A percentile compares a stretch with the other conserved stretches of the same genome.
Evolutionary conservation across 2,329 filamentous ascomycete genomes (phyloP).

Genomic region (Calonectria montana): DNA sequence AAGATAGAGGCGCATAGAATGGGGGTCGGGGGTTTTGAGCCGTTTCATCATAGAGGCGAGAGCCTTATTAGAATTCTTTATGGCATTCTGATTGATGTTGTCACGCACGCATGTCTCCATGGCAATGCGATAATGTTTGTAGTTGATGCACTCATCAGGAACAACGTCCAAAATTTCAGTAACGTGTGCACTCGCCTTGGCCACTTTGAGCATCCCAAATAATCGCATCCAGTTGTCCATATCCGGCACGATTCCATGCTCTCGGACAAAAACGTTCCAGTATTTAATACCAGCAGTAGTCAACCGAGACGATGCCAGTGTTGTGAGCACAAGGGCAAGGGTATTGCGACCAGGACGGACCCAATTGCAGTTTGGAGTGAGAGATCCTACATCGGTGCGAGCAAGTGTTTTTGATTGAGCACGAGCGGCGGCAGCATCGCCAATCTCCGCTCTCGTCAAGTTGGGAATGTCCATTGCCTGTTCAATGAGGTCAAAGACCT

Average conservation of each 20-base stretch:
- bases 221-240: constrained; percentile 75
- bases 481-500: constrained; percentile 80
- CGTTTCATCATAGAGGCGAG: constrained; percentile 70
- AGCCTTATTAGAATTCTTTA: constrained; percentile 73
- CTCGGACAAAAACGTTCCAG: constrained; percentile 77
- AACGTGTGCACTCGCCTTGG: constrained; percentile 72
- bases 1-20: constrained; percentile 66
- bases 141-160: constrained; percentile 55
- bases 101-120: constrained; percentile 81
- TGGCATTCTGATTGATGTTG: constrained; percentile 77
- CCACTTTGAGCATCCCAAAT: constrained; percentile 73
- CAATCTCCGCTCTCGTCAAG: constrained; percentile 47
- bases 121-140: constrained; percentile 75
- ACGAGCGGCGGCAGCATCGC: constrained; percentile 15
- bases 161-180: constrained; percentile 69
- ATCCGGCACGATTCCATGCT: constrained; percentile 76
- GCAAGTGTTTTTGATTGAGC: constrained; percentile 15
- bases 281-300: constrained; percentile 76
- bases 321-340: constrained; percentile 76
- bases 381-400: constrained; percentile 1
- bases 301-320: constrained; percentile 70
- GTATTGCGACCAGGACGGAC: constrained; percentile 64
- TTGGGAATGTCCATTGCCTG: constrained; percentile 84
- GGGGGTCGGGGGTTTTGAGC: constrained; percentile 59
- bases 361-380: constrained; percentile 43